These are phyloP conservation scores for Triticum monococcum DNA, from an alignment of 176 grass and related monocot genomes.

Conservation along the genomic window DNA sequence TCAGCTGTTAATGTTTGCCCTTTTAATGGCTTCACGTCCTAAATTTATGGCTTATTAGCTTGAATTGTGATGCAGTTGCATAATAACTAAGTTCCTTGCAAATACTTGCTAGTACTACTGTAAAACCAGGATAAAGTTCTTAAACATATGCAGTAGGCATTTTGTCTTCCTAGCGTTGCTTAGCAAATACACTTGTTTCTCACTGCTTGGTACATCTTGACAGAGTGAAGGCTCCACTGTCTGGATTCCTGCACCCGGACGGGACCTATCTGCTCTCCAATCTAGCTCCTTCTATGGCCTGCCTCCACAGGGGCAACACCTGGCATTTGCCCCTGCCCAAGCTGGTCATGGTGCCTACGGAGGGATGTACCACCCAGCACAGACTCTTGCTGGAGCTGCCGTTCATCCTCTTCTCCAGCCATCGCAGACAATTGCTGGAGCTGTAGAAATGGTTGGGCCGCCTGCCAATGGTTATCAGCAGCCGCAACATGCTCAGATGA, in stretches of 20 bases:
- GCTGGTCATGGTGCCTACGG: constrained; percentile 51
- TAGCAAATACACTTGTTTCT: background rate
- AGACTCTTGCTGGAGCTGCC: constrained; percentile 53
- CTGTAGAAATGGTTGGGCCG: constrained; percentile 67
- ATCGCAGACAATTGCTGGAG: constrained; percentile 57
- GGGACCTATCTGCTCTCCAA: constrained; percentile 66
- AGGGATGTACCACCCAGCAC: constrained; percentile 73
- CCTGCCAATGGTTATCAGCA: constrained; percentile 57
- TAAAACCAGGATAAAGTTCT: background rate
- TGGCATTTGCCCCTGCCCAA: constrained; percentile 69
- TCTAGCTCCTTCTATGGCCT: constrained; percentile 60
- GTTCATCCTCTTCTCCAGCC: constrained; percentile 66
- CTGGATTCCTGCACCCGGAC: constrained; percentile 69
- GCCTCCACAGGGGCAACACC: constrained; percentile 64
- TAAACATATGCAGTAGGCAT: background rate
- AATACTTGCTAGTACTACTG: background rate
- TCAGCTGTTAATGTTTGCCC: background rate
- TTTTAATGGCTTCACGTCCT: background rate
- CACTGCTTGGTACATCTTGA: constrained; percentile 12
- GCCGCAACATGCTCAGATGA: constrained; percentile 65
- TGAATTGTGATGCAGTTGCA: background rate
- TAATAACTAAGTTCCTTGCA: background rate
- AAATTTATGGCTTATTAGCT: constrained; percentile 7
- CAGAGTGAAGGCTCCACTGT: constrained; percentile 65
- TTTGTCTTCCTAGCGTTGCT: background rate